Evolutionary conservation across 169 alveolate genomes (phyloP).

Genomic region (Perkinsus chesapeaki): DNA sequence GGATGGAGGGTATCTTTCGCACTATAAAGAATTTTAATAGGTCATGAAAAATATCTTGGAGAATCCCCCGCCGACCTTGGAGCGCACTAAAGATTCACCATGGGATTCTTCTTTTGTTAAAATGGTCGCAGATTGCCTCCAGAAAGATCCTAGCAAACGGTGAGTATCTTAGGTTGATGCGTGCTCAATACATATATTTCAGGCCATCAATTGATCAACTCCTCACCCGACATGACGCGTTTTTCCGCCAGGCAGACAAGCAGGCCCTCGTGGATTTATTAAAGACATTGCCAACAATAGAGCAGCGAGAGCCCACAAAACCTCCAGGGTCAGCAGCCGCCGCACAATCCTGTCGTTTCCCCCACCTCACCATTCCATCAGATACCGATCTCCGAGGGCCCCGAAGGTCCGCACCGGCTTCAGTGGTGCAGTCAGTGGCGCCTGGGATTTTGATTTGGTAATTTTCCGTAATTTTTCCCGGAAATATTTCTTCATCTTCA

Average conservation of each 20-base stretch:
- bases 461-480: neutral
- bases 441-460: neutral
- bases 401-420: neutral
- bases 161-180: neutral
- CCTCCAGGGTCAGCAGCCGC: neutral
- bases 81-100: neutral
- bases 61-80: constrained; percentile 22
- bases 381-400: neutral
- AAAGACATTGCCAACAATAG: neutral
- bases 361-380: too few relatives aligned
- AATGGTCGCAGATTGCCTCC: constrained; percentile 19
- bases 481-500: neutral
- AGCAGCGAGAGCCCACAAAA: neutral
- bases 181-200: neutral
- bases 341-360: too few relatives aligned
- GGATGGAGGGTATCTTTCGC: neutral
- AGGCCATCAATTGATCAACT: neutral
- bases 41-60: constrained; percentile 15
- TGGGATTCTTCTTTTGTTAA: constrained; percentile 8
- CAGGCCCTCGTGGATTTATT: neutral
- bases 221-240: neutral
- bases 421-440: neutral
- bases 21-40: neutral
- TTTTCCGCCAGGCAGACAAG: neutral
- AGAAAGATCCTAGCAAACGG: constrained; percentile 26